Percentiles rank a stretch among this genome's conserved stretches.
Conservation (phyloP, 2,329 filamentous ascomycete species). For the Lasiodiplodia sp. region DNA sequence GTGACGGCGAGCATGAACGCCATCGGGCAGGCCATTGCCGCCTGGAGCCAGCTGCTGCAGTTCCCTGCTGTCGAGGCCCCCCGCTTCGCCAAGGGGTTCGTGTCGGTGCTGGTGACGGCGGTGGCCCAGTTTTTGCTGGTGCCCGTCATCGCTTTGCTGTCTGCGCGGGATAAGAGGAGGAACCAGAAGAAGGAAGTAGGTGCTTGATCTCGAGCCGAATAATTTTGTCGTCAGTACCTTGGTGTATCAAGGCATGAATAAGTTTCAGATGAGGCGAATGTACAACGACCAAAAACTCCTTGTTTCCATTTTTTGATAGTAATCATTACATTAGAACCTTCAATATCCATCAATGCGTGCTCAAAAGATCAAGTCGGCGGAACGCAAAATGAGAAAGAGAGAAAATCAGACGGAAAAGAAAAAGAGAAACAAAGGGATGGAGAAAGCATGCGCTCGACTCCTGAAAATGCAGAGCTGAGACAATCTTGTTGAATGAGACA, state of each 20-base stretch:
- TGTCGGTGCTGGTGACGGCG: constrained; percentile 43
- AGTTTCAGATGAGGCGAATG: neutral
- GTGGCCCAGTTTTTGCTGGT: constrained; percentile 42
- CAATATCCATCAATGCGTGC: constrained; percentile 7
- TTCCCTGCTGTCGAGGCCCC: constrained; percentile 49
- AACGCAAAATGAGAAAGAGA: neutral
- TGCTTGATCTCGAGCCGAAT: neutral
- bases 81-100: constrained; percentile 40
- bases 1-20: constrained; percentile 55
- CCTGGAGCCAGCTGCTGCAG: constrained; percentile 50
- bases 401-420: neutral
- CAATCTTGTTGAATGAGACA: constrained; percentile 13
- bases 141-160: constrained; percentile 18
- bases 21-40: constrained; percentile 52
- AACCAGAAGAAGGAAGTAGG: constrained; percentile 1
- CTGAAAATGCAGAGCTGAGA: constrained; percentile 2
- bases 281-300: constrained; percentile 3
- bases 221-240: neutral
- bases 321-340: constrained; percentile 24
- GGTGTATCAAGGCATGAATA: neutral
- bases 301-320: constrained; percentile 23
- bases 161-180: constrained; percentile 25
- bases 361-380: neutral
- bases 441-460: constrained; percentile 1
- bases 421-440: neutral